Conservation (phyloP, 225 moss, liverwort and hornwort species). For the Neckera pumila region DNA sequence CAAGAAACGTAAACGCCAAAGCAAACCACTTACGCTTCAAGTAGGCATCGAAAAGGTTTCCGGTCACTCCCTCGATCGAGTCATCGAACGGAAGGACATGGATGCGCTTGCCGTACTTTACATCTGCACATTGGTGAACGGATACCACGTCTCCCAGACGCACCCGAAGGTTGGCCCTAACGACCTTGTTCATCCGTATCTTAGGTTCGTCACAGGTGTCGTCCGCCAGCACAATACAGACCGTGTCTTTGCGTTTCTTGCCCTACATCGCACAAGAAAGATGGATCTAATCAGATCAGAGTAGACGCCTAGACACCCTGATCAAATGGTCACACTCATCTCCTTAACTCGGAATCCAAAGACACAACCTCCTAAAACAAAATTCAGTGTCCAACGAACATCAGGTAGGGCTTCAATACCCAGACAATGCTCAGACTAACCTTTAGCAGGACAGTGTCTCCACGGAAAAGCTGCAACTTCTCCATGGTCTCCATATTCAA, state of each 20-base stretch:
- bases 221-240: slow-evolving; percentile 89
- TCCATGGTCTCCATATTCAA: slow-evolving; percentile 89
- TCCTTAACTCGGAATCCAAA: background rate
- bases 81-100: slow-evolving; percentile 94
- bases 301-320: background rate
- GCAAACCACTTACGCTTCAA: slow-evolving; percentile 54
- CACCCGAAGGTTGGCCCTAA: slow-evolving; percentile 80
- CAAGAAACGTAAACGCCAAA: background rate
- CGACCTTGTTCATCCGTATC: slow-evolving; percentile 95
- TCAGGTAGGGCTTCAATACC: background rate
- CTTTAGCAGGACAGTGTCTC: slow-evolving; percentile 84
- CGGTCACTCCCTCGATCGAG: slow-evolving; percentile 81
- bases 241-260: slow-evolving; percentile 90
- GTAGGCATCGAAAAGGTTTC: slow-evolving; percentile 81
- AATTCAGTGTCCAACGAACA: background rate
- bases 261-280: slow-evolving; percentile 25
- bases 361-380: background rate
- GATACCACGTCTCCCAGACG: slow-evolving; percentile 87
- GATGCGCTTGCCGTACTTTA: slow-evolving; percentile 86
- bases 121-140: slow-evolving; percentile 90
- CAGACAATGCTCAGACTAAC: background rate
- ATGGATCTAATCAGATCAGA: background rate
- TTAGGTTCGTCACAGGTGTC: slow-evolving; percentile 81
- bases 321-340: background rate
- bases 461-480: slow-evolving; percentile 78